These are phyloP conservation scores for Haplographium delicatum DNA, from an alignment of 495 filamentous ascomycete genomes.

Conservation along the genomic window DNA sequence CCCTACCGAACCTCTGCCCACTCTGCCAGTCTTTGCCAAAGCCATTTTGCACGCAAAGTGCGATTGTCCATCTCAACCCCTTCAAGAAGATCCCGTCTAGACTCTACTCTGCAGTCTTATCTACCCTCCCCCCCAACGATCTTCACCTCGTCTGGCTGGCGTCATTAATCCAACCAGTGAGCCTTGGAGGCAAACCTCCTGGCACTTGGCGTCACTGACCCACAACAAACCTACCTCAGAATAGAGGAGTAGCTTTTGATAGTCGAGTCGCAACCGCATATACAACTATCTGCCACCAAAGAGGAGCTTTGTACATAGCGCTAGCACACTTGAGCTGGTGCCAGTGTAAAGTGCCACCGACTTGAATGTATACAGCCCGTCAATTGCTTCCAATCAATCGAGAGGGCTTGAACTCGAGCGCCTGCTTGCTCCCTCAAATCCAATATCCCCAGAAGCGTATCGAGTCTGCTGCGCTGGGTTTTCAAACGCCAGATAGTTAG, in stretches of 20 bases:
- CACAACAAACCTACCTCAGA: slow-evolving; percentile 5
- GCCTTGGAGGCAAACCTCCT: background rate
- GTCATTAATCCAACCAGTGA: background rate
- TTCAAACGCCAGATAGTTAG: too few relatives aligned
- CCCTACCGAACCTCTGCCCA: background rate
- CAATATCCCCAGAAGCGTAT: too few relatives aligned
- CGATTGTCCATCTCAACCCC: slow-evolving; percentile 2
- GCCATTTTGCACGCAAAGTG: background rate
- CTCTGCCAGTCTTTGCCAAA: background rate
- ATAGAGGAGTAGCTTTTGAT: slow-evolving; percentile 1
- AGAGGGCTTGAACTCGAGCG: too few relatives aligned
- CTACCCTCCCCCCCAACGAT: background rate
- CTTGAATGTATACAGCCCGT: too few relatives aligned
- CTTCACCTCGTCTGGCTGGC: background rate
- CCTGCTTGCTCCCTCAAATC: too few relatives aligned
- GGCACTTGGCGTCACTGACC: slow-evolving; percentile 1
- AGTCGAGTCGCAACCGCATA: background rate
- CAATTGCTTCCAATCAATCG: too few relatives aligned
- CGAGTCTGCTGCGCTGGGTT: too few relatives aligned
- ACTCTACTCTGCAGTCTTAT: background rate
- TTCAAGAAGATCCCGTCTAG: background rate
- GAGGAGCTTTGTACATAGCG: background rate
- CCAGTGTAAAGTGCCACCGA: too few relatives aligned
- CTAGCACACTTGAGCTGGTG: too few relatives aligned
- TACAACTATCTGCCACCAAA: background rate